These are phyloP conservation scores for Anisodus tanguticus DNA, from an alignment of 257 asterid species.

Conservation along the genomic window DNA sequence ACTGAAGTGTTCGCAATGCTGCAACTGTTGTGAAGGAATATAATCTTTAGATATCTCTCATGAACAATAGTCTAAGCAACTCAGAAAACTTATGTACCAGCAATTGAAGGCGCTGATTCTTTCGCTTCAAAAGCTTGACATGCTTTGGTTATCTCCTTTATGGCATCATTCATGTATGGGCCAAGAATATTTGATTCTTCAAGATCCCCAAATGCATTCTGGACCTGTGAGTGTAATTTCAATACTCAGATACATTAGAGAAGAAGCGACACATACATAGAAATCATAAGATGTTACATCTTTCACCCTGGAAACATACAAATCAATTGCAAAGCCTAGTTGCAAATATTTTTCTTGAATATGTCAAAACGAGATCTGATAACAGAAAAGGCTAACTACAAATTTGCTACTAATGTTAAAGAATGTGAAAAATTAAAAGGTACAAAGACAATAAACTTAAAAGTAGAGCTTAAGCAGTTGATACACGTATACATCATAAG, in stretches of 20 bases:
- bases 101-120: constrained; percentile 88
- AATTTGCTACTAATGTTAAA: not conserved
- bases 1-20: constrained; percentile 78
- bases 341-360: constrained; percentile 23
- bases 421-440: not conserved
- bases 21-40: constrained; percentile 57
- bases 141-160: constrained; percentile 83
- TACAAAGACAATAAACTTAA: not conserved
- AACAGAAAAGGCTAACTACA: not conserved
- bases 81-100: constrained; percentile 55
- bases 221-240: constrained; percentile 59
- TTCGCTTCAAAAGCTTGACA: constrained; percentile 83
- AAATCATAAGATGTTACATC: not conserved
- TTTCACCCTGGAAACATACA: not conserved
- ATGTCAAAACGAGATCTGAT: constrained; percentile 11
- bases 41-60: not conserved
- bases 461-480: not conserved
- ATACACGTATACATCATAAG: not conserved
- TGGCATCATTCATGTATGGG: constrained; percentile 78
- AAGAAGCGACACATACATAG: constrained; percentile 15
- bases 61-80: constrained; percentile 20
- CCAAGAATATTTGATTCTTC: constrained; percentile 88
- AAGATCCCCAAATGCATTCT: constrained; percentile 72
- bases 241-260: constrained; percentile 14
- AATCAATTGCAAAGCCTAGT: constrained; percentile 14